A percentile compares a stretch with the other conserved stretches of the same genome.
phyloP scores from a whole-genome alignment of 371 early-diverging fungal species.

The Mucor racemosus region DNA sequence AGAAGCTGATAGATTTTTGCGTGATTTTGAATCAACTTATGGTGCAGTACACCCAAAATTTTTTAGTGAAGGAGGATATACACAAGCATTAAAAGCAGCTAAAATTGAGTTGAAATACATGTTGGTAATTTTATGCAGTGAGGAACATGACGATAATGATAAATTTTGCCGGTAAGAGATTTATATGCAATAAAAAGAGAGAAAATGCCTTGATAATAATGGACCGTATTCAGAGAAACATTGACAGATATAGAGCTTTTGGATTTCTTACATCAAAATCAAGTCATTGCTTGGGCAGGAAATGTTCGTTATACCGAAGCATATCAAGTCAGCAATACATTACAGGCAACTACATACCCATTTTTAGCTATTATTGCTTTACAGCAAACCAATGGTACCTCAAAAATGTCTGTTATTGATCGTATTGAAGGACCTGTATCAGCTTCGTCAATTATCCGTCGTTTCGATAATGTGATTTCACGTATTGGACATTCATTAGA shows the following conservation, averaged over 20 bases:
- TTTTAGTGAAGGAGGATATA: constrained; percentile 74
- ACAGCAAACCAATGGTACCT: constrained; percentile 31
- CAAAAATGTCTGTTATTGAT: constrained; percentile 66
- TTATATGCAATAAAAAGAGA: not conserved
- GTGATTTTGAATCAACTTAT: constrained; percentile 71
- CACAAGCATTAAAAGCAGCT: constrained; percentile 70
- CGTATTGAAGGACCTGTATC: constrained; percentile 63
- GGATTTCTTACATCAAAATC: constrained; percentile 62
- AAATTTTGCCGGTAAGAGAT: constrained; percentile 60
- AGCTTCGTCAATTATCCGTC: constrained; percentile 55
- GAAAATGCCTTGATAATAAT: not conserved
- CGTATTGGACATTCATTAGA: constrained; percentile 59
- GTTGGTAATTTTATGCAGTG: constrained; percentile 73
- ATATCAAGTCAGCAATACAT: constrained; percentile 71
- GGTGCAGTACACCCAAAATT: constrained; percentile 78
- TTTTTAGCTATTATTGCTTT: constrained; percentile 78
- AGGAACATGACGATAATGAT: constrained; percentile 81
- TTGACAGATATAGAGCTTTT: constrained; percentile 64
- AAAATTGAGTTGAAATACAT: constrained; percentile 76
- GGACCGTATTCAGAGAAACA: constrained; percentile 41
- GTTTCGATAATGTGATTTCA: constrained; percentile 53
- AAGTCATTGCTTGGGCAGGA: constrained; percentile 81
- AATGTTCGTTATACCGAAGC: constrained; percentile 75
- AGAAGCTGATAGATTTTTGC: constrained; percentile 69
- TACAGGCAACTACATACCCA: constrained; percentile 79